phyloP scores from a whole-genome alignment of 805 yeast genomes.

The Hyphopichia homilentoma region DNA sequence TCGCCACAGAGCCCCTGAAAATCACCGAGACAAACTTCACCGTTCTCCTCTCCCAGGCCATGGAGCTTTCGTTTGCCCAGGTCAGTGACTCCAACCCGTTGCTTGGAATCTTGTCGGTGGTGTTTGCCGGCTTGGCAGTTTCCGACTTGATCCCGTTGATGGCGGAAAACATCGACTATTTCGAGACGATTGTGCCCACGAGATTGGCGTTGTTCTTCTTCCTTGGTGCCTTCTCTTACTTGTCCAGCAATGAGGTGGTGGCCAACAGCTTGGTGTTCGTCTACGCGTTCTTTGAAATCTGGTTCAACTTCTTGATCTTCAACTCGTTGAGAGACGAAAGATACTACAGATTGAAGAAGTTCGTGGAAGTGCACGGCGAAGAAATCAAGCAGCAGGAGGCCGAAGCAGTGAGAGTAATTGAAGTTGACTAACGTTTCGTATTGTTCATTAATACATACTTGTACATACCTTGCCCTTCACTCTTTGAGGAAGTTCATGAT shows the following conservation, averaged over 20 bases:
- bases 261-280: conserved; percentile 62
- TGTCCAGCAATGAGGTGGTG: conserved; percentile 41
- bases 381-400: conserved; percentile 26
- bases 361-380: conserved; percentile 36
- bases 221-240: conserved; percentile 47
- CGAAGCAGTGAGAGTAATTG: conserved; percentile 28
- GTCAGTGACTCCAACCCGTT: conserved; percentile 39
- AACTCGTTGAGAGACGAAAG: conserved; percentile 64
- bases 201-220: conserved; percentile 50
- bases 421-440: conserved; percentile 10
- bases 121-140: conserved; percentile 43
- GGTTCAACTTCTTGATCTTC: conserved; percentile 64
- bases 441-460: too few relatives aligned
- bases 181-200: conserved; percentile 58
- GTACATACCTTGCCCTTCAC: too few relatives aligned
- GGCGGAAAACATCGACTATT: conserved; percentile 46
- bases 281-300: conserved; percentile 60
- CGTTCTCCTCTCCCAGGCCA: conserved; percentile 55
- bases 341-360: conserved; percentile 43
- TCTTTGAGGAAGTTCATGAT: conserved; percentile 29
- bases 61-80: conserved; percentile 41
- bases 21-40: conserved; percentile 45
- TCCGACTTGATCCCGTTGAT: conserved; percentile 59
- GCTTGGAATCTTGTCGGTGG: conserved; percentile 46
- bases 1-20: conserved; percentile 45